A percentile compares a stretch with the other conserved stretches of the same genome.
These are phyloP conservation scores for Talaromyces sp. DNA, from an alignment of 2,329 filamentous ascomycete species.

Conservation along the genomic window DNA sequence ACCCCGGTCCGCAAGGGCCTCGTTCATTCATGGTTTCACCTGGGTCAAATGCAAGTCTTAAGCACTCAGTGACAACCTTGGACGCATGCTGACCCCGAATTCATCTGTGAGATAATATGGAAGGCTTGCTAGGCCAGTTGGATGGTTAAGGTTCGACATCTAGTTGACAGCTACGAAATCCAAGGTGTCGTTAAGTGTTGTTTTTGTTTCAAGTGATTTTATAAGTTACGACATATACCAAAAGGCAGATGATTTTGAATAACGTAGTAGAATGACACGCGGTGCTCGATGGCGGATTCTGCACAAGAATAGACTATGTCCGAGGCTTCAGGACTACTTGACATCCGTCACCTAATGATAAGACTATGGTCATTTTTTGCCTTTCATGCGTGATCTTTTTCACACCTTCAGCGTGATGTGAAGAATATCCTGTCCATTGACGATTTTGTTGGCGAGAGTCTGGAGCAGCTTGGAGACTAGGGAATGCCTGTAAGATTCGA, in stretches of 20 bases:
- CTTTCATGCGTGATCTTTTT: neutral
- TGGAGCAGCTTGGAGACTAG: neutral
- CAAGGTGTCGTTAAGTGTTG: neutral
- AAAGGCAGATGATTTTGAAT: neutral
- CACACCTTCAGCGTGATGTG: neutral
- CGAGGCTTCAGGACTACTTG: neutral
- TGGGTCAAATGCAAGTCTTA: neutral
- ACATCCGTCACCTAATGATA: neutral
- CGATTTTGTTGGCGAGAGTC: neutral
- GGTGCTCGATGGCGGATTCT: neutral
- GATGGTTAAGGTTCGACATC: neutral
- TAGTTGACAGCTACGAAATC: neutral
- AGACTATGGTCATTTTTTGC: neutral
- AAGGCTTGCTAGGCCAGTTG: neutral
- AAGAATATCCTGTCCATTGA: conserved; percentile 4
- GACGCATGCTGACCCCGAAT: neutral
- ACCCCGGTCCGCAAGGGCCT: neutral
- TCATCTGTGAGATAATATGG: neutral
- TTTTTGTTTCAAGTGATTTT: neutral
- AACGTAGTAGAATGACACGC: neutral
- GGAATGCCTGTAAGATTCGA: conserved; percentile 5
- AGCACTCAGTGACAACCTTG: neutral
- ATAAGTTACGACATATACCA: too few species aligned
- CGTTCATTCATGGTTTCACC: neutral
- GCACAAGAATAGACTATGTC: neutral